Conservation (phyloP, 768 basidiomycete species). For the Lactifluus rugatus region DNA sequence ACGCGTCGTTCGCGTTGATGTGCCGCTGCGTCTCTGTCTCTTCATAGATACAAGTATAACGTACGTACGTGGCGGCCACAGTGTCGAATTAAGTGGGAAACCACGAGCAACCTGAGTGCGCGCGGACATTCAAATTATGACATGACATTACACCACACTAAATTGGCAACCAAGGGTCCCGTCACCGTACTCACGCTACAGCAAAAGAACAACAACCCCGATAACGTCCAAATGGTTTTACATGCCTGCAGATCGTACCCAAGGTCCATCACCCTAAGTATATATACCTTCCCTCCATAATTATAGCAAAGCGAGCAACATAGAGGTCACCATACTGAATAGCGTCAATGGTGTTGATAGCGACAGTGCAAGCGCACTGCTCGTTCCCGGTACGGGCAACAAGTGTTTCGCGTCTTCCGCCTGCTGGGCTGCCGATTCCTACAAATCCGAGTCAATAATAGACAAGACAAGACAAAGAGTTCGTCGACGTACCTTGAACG, state of each 20-base stretch:
- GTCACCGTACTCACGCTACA: neutral
- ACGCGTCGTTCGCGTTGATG: neutral
- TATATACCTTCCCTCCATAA: neutral
- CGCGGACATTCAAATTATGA: neutral
- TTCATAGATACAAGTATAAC: slow-evolving; percentile 1
- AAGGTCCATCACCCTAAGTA: neutral
- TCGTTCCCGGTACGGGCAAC: slow-evolving; percentile 50
- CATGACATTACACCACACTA: neutral
- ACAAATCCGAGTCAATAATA: neutral
- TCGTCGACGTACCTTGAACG: slow-evolving; percentile 56
- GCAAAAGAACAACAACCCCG: neutral
- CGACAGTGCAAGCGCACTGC: slow-evolving; percentile 20
- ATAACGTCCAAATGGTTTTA: neutral
- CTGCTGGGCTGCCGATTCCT: slow-evolving; percentile 58
- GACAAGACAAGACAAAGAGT: neutral
- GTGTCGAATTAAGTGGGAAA: neutral
- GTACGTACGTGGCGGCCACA: neutral
- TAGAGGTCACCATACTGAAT: neutral
- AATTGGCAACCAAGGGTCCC: neutral
- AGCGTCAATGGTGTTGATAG: neutral
- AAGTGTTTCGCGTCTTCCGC: slow-evolving; percentile 42
- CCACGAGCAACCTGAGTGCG: neutral
- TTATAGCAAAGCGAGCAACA: neutral
- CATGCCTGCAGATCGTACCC: neutral
- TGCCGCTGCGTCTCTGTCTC: slow-evolving; percentile 8